Base-by-base conservation (phyloP, 2,329 filamentous ascomycete genomes). In the Plectosphaerella cucumerina region DNA sequence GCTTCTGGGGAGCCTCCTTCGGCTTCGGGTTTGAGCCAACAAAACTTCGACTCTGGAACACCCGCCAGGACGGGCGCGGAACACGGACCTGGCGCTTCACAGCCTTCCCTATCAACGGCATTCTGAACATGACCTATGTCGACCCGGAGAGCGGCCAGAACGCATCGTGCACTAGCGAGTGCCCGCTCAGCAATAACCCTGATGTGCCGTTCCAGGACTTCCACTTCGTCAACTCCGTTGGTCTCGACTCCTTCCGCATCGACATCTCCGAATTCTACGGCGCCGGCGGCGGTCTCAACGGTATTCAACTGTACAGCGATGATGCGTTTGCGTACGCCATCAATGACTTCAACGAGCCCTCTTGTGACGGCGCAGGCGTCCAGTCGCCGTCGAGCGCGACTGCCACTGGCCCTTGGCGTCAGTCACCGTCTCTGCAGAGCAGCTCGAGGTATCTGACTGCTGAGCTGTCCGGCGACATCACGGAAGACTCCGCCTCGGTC, bases 81-180 rank as follows among this genome's bases (percentile, higher is more conserved):
- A 96, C 92, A 26, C 89, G 89, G 71, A 89, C 87, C 0, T 99
- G 90, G 73, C 84, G 91, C 52, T 95, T 90, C 64, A 90, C 89
- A 20, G 89, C 91, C 17, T 74, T 93, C 52, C 92, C 93, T 5
- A 83, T 93, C 62, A 86, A 89, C 56, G 94, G 94, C 48, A 97
- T 99, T 65, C 89, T 99, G 85, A 97, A 97, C 69, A 79, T 99
- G 63, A 96, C 91, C 35, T 97, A 94, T 60, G 85, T 85, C 56
- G 90, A 97, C 62, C 86, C 87, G 21, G 73, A 65, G 37, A 87
- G 82, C 2, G 87, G 87, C 22, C 72, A 81, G 47, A 85, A 86
- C 50, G 70, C 74, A 26, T 85, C 80, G 51, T 99, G 94, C 70
- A 90, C 92, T 49, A 86, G 84, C 54, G 79, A 83, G 62, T 99